Evolutionary conservation across 495 filamentous ascomycete genomes (phyloP).

Genomic region (Penicillium antarcticum): DNA sequence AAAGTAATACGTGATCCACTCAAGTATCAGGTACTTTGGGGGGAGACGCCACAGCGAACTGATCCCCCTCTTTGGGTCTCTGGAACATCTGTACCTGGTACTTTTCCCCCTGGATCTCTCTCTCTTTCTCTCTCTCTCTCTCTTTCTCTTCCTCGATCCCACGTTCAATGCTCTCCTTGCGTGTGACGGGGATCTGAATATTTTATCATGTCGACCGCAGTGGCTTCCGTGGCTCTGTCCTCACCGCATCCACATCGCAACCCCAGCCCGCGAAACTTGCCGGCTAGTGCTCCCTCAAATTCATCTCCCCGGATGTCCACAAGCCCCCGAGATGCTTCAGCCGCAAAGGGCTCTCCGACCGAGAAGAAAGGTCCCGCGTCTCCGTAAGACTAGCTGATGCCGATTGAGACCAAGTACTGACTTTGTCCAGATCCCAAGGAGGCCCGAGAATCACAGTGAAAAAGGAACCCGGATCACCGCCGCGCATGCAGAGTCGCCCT

Average conservation of each 20-base stretch:
- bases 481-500: conserved; percentile 72
- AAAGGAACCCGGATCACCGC: conserved; percentile 86
- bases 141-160: conserved; percentile 10
- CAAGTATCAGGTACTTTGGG: conserved; percentile 10
- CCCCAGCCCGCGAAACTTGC: conserved; percentile 47
- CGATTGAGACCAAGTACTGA: not conserved
- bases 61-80: not conserved
- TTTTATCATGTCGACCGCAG: conserved; percentile 47
- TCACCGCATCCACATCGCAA: conserved; percentile 46
- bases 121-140: not conserved
- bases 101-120: conserved; percentile 11
- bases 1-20: conserved; percentile 12
- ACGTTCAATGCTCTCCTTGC: conserved; percentile 3
- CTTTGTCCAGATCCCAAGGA: conserved; percentile 27
- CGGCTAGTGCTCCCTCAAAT: conserved; percentile 38
- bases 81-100: not conserved
- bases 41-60: not conserved
- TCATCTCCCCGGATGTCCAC: conserved; percentile 37
- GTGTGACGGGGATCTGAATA: not conserved
- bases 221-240: conserved; percentile 47
- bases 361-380: conserved; percentile 53
- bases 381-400: conserved; percentile 43
- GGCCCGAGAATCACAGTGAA: conserved; percentile 87
- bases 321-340: conserved; percentile 37
- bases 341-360: conserved; percentile 39